phyloP scores from a whole-genome alignment of 2,329 filamentous ascomycete genomes.

The Epichloe scottii region DNA sequence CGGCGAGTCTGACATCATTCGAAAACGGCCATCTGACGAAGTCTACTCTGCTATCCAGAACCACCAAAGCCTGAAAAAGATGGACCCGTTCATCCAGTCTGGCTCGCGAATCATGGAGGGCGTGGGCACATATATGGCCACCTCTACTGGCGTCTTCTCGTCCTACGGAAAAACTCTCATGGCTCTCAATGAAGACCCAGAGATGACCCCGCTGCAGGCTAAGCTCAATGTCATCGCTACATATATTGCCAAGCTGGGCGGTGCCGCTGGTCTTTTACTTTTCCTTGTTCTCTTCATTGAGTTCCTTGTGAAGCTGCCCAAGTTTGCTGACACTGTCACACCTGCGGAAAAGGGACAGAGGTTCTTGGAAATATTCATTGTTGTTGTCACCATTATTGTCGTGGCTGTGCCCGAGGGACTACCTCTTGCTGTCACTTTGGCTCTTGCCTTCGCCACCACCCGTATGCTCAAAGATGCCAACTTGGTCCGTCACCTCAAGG shows the following conservation, averaged over 20 bases:
- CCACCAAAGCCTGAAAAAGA: slow-evolving; percentile 52
- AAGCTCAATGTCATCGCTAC: slow-evolving; percentile 65
- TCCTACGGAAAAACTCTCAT: slow-evolving; percentile 66
- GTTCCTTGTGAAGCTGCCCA: slow-evolving; percentile 58
- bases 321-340: slow-evolving; percentile 32
- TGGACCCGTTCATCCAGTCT: slow-evolving; percentile 78
- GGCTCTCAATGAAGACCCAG: slow-evolving; percentile 59
- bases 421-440: slow-evolving; percentile 65
- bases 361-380: slow-evolving; percentile 65
- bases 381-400: slow-evolving; percentile 68
- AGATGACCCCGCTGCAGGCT: slow-evolving; percentile 64
- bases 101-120: slow-evolving; percentile 68
- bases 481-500: slow-evolving; percentile 61
- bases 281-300: slow-evolving; percentile 81
- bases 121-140: slow-evolving; percentile 62
- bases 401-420: slow-evolving; percentile 70
- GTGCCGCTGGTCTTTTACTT: slow-evolving; percentile 62
- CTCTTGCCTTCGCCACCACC: slow-evolving; percentile 64
- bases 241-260: slow-evolving; percentile 67
- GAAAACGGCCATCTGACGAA: slow-evolving; percentile 54
- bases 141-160: slow-evolving; percentile 60
- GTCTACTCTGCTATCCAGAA: slow-evolving; percentile 58
- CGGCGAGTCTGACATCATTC: slow-evolving; percentile 66
- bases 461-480: slow-evolving; percentile 71
- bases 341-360: slow-evolving; percentile 66